phyloP scores from a whole-genome alignment of 331 rosid genomes.

The Prunus yedoensis region DNA sequence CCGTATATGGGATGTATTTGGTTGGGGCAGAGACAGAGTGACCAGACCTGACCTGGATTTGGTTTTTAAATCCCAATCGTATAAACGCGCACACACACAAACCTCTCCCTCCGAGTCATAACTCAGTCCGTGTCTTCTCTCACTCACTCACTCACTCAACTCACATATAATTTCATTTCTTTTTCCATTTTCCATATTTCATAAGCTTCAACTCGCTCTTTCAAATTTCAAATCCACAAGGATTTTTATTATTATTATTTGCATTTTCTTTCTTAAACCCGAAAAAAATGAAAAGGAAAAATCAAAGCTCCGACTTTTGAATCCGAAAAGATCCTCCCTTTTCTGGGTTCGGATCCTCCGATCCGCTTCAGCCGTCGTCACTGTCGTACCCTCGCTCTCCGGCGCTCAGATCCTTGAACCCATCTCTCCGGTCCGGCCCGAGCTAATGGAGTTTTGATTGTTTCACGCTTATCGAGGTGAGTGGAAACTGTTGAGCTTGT shows the following conservation, averaged over 20 bases:
- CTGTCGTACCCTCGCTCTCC: slow-evolving; percentile 25
- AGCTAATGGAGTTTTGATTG: slow-evolving; percentile 47
- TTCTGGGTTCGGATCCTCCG: slow-evolving; percentile 59
- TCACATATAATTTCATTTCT: neutral
- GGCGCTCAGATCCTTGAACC: slow-evolving; percentile 14
- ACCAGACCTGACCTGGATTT: slow-evolving; percentile 15
- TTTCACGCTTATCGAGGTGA: slow-evolving; percentile 44
- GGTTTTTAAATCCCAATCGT: slow-evolving; percentile 14
- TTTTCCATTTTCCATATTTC: neutral
- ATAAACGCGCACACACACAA: neutral
- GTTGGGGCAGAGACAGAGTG: neutral
- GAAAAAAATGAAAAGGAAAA: slow-evolving; percentile 14
- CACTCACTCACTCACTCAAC: neutral
- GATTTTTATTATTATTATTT: neutral
- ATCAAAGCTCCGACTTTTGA: slow-evolving; percentile 28
- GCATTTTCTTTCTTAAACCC: neutral
- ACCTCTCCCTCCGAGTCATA: slow-evolving; percentile 2
- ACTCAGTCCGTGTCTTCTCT: neutral
- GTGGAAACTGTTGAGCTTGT: neutral
- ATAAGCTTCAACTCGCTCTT: slow-evolving; percentile 6
- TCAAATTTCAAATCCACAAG: slow-evolving; percentile 27
- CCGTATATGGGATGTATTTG: neutral
- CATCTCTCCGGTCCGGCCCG: slow-evolving; percentile 24
- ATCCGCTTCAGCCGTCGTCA: slow-evolving; percentile 36
- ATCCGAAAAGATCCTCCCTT: slow-evolving; percentile 51